phyloP scores from a whole-genome alignment of 495 filamentous ascomycete species.

The Penicillium nucicola region DNA sequence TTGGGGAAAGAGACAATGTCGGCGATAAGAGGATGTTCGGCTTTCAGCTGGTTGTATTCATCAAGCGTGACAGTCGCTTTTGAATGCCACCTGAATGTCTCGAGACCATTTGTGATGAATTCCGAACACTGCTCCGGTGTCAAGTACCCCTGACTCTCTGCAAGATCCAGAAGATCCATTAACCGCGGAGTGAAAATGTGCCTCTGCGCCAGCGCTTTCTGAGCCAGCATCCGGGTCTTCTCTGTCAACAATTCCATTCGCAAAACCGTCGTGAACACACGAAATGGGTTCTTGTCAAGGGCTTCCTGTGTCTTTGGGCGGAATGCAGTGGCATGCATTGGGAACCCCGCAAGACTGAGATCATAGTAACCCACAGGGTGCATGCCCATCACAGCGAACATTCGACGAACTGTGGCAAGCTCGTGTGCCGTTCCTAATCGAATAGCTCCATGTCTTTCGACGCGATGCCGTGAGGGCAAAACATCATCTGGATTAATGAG shows the following conservation, averaged over 20 bases:
- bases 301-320: slow-evolving; percentile 27
- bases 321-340: slow-evolving; percentile 44
- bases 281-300: slow-evolving; percentile 35
- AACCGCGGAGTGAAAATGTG: slow-evolving; percentile 35
- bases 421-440: slow-evolving; percentile 38
- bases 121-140: slow-evolving; percentile 16
- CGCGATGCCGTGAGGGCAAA: slow-evolving; percentile 26
- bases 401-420: slow-evolving; percentile 32
- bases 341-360: slow-evolving; percentile 35
- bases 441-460: slow-evolving; percentile 45
- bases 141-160: slow-evolving; percentile 20
- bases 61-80: slow-evolving; percentile 32
- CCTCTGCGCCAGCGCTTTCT: slow-evolving; percentile 25
- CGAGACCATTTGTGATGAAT: slow-evolving; percentile 32
- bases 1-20: slow-evolving; percentile 40
- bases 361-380: slow-evolving; percentile 45
- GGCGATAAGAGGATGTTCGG: slow-evolving; percentile 39
- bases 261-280: slow-evolving; percentile 42
- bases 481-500: slow-evolving; percentile 23
- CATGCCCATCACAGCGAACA: slow-evolving; percentile 43
- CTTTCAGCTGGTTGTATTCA: slow-evolving; percentile 33
- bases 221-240: slow-evolving; percentile 21
- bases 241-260: slow-evolving; percentile 34
- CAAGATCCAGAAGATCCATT: slow-evolving; percentile 19
- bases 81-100: slow-evolving; percentile 41